These are phyloP conservation scores for Diaporthe sp. DNA, from an alignment of 2,329 filamentous ascomycete species.

Conservation along the genomic window DNA sequence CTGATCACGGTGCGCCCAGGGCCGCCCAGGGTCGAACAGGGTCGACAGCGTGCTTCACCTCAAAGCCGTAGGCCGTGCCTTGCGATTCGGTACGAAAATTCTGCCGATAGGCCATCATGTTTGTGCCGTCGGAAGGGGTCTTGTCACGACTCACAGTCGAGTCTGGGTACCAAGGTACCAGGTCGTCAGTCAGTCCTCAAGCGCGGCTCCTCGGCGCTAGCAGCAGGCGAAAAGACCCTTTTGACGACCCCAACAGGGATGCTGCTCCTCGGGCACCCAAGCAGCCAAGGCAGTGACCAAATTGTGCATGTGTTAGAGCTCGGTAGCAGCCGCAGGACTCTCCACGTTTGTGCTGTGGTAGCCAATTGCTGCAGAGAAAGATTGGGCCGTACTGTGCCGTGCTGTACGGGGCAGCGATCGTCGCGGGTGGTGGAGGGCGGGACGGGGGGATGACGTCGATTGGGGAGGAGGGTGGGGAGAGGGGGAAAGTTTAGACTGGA, in stretches of 20 bases:
- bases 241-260: conserved; percentile 14
- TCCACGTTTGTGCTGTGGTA: conserved; percentile 17
- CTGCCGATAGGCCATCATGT: conserved; percentile 31
- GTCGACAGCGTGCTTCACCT: neutral
- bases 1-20: conserved; percentile 7
- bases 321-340: conserved; percentile 35
- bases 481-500: neutral
- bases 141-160: conserved; percentile 3
- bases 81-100: conserved; percentile 25
- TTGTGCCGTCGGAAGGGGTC: conserved; percentile 24
- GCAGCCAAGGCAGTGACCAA: conserved; percentile 20
- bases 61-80: conserved; percentile 3
- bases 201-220: conserved; percentile 31
- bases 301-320: conserved; percentile 34
- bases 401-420: conserved; percentile 23
- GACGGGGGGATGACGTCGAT: conserved; percentile 16
- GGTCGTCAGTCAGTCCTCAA: conserved; percentile 15
- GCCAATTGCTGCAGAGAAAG: conserved; percentile 13
- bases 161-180: neutral
- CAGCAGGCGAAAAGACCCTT: conserved; percentile 30
- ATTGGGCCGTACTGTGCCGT: conserved; percentile 21
- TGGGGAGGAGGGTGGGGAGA: neutral
- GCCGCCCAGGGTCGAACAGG: neutral
- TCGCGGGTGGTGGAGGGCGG: conserved; percentile 3
- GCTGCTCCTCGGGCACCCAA: neutral